phyloP scores from a whole-genome alignment of 495 filamentous ascomycete genomes.

The Penicillium diatomitis region DNA sequence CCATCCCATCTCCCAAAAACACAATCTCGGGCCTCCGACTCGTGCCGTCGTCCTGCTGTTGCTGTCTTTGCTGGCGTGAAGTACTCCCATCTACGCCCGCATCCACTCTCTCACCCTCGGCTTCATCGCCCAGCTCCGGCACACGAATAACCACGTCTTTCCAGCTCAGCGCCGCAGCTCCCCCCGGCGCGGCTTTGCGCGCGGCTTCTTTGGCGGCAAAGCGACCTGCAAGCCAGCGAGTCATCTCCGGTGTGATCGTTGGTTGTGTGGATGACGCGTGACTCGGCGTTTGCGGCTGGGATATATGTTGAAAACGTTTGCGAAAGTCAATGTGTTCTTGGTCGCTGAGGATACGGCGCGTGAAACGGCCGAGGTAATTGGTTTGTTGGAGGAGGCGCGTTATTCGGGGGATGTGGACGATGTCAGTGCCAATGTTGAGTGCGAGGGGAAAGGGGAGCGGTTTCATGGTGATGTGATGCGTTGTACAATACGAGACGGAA shows the following conservation, averaged over 20 bases:
- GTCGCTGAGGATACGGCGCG: constrained; percentile 40
- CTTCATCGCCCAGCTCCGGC: constrained; percentile 9
- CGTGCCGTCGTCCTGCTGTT: constrained; percentile 4
- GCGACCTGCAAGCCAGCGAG: constrained; percentile 39
- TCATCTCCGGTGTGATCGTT: constrained; percentile 27
- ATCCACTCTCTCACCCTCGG: background rate
- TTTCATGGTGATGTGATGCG: constrained; percentile 13
- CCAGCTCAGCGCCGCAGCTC: constrained; percentile 32
- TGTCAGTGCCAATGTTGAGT: constrained; percentile 43
- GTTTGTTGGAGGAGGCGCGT: constrained; percentile 32
- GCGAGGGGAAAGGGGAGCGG: constrained; percentile 30
- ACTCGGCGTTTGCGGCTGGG: constrained; percentile 1
- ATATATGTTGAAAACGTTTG: constrained; percentile 23
- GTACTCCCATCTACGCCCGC: background rate
- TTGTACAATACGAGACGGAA: background rate
- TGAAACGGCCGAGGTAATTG: constrained; percentile 39
- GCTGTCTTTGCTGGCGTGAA: background rate
- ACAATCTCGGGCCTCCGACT: constrained; percentile 33
- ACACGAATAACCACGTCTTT: constrained; percentile 32
- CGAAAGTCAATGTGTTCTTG: constrained; percentile 35
- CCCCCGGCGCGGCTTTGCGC: constrained; percentile 35
- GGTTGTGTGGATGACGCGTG: constrained; percentile 4
- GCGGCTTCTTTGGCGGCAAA: constrained; percentile 43
- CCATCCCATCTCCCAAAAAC: constrained; percentile 20
- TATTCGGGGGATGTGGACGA: constrained; percentile 46